Evolutionary conservation across 2,329 filamentous ascomycete species (phyloP).

Genomic region (Catunica adiposa): DNA sequence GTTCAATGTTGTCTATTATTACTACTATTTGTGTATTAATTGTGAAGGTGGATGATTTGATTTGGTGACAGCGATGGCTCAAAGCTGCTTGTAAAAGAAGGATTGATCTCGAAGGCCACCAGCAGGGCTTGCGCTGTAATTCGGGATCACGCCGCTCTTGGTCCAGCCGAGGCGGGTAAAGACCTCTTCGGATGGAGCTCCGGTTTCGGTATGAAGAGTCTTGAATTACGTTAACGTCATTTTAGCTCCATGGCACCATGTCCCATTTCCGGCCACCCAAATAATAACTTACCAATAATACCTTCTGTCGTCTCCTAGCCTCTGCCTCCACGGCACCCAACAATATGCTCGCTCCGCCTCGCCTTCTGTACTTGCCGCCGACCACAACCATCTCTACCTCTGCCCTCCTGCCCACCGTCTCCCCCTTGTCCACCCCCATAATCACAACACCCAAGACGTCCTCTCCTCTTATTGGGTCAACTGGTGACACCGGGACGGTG

Average conservation of each 20-base stretch:
- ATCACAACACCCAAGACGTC: constrained; percentile 40
- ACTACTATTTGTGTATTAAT: no score
- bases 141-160: constrained; percentile 37
- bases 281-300: constrained; percentile 32
- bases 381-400: constrained; percentile 42
- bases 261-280: no score
- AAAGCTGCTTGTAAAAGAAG: constrained; percentile 44
- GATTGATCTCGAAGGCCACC: constrained; percentile 33
- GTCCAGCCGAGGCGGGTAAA: constrained; percentile 41
- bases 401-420: constrained; percentile 40
- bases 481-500: background rate
- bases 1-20: no score
- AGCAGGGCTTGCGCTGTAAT: constrained; percentile 33
- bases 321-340: constrained; percentile 39
- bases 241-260: no score
- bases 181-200: constrained; percentile 34
- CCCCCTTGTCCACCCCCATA: constrained; percentile 32
- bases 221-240: constrained; percentile 17
- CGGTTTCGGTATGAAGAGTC: constrained; percentile 37
- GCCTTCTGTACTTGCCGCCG: constrained; percentile 31
- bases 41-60: background rate
- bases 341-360: constrained; percentile 35
- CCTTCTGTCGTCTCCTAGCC: constrained; percentile 31
- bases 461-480: constrained; percentile 23
- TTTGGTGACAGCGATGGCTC: background rate